phyloP scores from a whole-genome alignment of 257 asterid genomes.

The Jaltomata sinuosa region DNA sequence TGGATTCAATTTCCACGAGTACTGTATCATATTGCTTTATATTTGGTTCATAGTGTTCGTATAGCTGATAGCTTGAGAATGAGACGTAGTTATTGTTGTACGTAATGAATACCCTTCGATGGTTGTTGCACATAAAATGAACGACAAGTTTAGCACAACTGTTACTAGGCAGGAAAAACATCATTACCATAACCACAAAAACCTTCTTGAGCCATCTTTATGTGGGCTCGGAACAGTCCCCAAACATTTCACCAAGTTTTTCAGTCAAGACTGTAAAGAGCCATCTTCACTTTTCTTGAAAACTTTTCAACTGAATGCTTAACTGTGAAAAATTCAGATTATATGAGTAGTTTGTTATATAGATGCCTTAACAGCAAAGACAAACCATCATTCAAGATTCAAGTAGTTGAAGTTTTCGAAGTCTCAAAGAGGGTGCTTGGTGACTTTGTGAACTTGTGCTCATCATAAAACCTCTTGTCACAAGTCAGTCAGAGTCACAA shows the following conservation, averaged over 20 bases:
- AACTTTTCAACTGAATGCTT: not conserved
- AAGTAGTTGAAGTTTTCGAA: not conserved
- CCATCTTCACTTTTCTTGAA: not conserved
- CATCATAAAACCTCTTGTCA: not conserved
- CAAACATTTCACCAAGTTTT: no score
- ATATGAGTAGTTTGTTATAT: not conserved
- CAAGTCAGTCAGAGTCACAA: not conserved
- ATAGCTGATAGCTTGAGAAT: not conserved
- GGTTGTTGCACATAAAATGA: not conserved
- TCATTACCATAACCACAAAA: not conserved
- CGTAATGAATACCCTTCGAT: not conserved
- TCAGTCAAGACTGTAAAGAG: not conserved
- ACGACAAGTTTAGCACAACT: not conserved
- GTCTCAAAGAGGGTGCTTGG: not conserved
- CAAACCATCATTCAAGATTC: not conserved
- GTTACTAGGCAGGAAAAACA: not conserved
- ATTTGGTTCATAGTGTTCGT: not conserved
- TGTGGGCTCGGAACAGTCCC: not conserved
- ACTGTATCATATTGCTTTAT: not conserved
- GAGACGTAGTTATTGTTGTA: not conserved
- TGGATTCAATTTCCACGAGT: not conserved
- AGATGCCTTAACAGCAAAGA: not conserved
- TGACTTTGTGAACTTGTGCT: not conserved
- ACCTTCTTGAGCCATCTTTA: not conserved
- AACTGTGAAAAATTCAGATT: not conserved